Base-by-base conservation (phyloP, 2,329 filamentous ascomycete species). In the Drechslera avenae region DNA sequence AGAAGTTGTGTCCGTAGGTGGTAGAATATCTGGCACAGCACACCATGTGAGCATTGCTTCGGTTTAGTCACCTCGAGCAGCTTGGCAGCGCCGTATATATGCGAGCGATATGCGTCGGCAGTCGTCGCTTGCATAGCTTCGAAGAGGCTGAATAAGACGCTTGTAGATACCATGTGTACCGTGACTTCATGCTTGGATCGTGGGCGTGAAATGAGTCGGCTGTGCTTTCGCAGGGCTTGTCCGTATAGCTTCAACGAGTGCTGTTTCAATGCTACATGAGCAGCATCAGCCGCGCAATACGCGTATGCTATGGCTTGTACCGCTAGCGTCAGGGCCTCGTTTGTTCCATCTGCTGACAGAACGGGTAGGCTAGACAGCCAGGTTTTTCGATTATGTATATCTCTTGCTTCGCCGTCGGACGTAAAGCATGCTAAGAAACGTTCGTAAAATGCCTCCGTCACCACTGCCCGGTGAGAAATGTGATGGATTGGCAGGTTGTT, bases 101-200 rank as follows among this genome's bases (percentile, higher is more conserved):
- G 68, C 16, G 58, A 50, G n/a, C 61, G 56, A 45, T 71, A 72
- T 2, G 62, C 67, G 12, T 62, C 51, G 7, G 60, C 53, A 8
- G 59, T 66, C 4, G 69, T 71, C 3, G 62, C 52, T 16, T 64
- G 60, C 64, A 71, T 69, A 4, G 66, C 62, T 33, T 72, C 68
- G 34, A 70, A 71, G 12, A 71, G 55, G 16, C 64, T 67, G 7
- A 71, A 55, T 17, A 71, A 52, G 3, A 71, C 61, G 9, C 63
- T 63, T 6, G 67, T 71, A 3, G 62, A 71, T 3, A 71, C 54
- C 59, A 68, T 67, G 19, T 68, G 66, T n/a, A 67, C 40, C 0
- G 66, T 68, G n/a, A 67, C 36, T 5, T 56, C 50, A 34, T 49
- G 12, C 26, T 36, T 51, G 5, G 51, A 47, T 31, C 52, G 46